phyloP scores from a whole-genome alignment of 176 grass and related monocot species.

The Secale cereale region DNA sequence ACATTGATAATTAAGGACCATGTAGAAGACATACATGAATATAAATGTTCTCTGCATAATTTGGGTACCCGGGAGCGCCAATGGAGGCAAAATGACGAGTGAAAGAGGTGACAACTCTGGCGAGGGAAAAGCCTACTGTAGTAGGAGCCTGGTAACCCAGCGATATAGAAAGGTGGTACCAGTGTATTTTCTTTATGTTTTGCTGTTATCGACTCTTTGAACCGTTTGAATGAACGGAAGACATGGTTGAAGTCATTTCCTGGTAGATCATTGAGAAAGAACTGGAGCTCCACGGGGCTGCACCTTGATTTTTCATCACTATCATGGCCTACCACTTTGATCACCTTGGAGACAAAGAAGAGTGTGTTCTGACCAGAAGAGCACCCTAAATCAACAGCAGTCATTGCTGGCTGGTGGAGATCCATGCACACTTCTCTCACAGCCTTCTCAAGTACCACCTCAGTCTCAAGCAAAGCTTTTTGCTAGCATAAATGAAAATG shows the following conservation, averaged over 20 bases:
- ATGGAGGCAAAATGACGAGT: conserved; percentile 27
- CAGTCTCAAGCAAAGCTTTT: conserved; percentile 17
- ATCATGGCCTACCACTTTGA: neutral
- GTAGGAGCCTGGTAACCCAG: conserved; percentile 33
- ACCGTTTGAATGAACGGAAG: conserved; percentile 19
- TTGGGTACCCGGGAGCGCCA: conserved; percentile 37
- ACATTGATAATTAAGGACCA: neutral
- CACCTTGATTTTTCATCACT: too few relatives aligned
- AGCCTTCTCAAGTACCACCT: neutral
- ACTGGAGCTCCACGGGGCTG: conserved; percentile 22
- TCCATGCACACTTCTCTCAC: neutral
- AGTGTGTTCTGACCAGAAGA: conserved; percentile 31
- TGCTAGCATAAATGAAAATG: neutral
- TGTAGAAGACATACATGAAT: neutral
- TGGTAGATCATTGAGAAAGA: conserved; percentile 51
- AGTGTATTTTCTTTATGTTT: neutral
- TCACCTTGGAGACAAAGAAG: neutral
- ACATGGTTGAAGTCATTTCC: conserved; percentile 45
- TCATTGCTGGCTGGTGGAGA: conserved; percentile 14
- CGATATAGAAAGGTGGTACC: neutral
- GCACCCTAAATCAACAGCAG: conserved; percentile 40
- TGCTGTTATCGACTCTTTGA: neutral
- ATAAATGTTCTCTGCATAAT: neutral
- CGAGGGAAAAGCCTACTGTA: conserved; percentile 43
- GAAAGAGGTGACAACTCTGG: conserved; percentile 44